These are phyloP conservation scores for Apostasia shenzhenica DNA, from an alignment of 106 monocot genomes.

Conservation along the genomic window DNA sequence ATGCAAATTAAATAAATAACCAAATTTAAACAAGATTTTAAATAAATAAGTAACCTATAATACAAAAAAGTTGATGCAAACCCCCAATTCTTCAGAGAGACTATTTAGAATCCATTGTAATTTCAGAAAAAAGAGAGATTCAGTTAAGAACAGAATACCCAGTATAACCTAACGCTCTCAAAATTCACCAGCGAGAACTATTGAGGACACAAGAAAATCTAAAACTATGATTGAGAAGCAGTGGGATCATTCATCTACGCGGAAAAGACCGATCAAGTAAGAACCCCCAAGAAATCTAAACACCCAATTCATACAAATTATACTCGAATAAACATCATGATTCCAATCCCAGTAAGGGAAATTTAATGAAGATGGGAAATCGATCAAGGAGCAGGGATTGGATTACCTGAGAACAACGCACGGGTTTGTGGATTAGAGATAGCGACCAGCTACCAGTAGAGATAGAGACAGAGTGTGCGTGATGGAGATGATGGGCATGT, in stretches of 20 bases:
- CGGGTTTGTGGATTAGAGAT: not conserved
- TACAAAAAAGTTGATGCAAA: no score
- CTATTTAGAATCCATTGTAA: no score
- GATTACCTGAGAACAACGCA: not conserved
- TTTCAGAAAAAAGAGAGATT: no score
- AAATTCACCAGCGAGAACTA: not conserved
- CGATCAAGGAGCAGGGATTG: not conserved
- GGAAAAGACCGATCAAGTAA: not conserved
- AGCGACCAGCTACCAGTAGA: not conserved
- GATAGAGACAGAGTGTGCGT: not conserved
- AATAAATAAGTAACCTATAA: no score
- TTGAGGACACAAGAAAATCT: not conserved
- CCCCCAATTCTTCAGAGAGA: no score
- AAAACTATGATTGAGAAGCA: not conserved
- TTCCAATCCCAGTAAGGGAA: not conserved
- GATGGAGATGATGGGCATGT: conserved; percentile 3
- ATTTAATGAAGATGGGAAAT: no score
- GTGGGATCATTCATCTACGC: not conserved
- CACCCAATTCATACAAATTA: not conserved
- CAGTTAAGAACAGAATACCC: not conserved
- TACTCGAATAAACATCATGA: not conserved
- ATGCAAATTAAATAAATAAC: no score
- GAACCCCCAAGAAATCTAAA: not conserved
- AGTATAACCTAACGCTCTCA: not conserved
- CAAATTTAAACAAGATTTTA: no score